Conservation (phyloP, 2,329 filamentous ascomycete species). For the Neocatenulostroma microsporum region DNA sequence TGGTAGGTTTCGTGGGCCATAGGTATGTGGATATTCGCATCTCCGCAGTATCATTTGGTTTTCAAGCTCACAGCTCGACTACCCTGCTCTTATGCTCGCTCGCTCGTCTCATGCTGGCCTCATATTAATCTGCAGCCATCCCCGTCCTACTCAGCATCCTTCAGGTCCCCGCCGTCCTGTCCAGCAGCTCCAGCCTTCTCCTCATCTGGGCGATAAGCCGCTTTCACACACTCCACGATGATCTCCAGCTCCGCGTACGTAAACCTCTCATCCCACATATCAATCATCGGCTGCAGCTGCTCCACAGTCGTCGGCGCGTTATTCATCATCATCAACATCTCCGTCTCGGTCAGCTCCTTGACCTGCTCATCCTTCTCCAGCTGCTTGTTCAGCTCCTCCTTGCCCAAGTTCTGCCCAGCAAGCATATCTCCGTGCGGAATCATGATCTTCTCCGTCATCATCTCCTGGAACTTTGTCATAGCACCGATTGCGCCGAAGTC, state of each 20-base stretch:
- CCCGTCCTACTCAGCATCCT: too few relatives aligned
- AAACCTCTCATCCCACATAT: conserved; percentile 28
- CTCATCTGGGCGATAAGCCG: conserved; percentile 16
- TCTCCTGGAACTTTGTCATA: conserved; percentile 14
- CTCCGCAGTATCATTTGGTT: too few relatives aligned
- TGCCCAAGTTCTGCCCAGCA: too few relatives aligned
- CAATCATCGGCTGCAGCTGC: conserved; percentile 30
- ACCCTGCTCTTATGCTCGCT: too few relatives aligned
- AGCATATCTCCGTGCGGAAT: conserved; percentile 22
- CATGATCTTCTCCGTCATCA: conserved; percentile 20
- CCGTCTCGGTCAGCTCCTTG: conserved; percentile 29
- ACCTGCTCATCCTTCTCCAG: conserved; percentile 24
- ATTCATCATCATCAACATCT: conserved; percentile 29
- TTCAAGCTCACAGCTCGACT: too few relatives aligned
- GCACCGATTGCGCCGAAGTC: conserved; percentile 18
- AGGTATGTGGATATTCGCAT: too few relatives aligned
- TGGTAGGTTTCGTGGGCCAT: too few relatives aligned
- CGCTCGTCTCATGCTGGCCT: too few relatives aligned
- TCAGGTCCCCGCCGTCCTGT: too few relatives aligned
- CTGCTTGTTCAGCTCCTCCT: conserved; percentile 19
- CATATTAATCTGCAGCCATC: too few relatives aligned
- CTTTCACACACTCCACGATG: conserved; percentile 23
- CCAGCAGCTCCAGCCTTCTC: too few relatives aligned
- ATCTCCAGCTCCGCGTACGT: conserved; percentile 25
- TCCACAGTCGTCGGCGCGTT: conserved; percentile 25